A percentile compares a stretch with the other conserved stretches of the same genome.
These are phyloP conservation scores for Raffaelea ambrosiae DNA, from an alignment of 2,329 filamentous ascomycete species.

Conservation along the genomic window DNA sequence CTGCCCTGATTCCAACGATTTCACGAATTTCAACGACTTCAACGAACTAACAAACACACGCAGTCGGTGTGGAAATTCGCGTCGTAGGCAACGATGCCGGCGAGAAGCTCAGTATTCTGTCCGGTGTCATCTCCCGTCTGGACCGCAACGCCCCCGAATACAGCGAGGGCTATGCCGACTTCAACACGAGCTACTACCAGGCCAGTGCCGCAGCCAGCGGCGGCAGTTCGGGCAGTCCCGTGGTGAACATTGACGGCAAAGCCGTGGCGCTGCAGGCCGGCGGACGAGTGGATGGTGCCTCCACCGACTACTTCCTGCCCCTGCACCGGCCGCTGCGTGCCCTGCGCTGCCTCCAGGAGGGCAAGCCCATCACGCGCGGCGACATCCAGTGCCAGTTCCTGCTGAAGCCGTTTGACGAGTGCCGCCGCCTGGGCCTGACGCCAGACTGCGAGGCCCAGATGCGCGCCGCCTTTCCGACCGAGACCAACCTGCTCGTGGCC, in stretches of 20 bases:
- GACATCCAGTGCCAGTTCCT: constrained; percentile 99
- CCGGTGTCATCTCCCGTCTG: constrained; percentile 90
- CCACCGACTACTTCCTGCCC: constrained; percentile 95
- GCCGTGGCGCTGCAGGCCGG: constrained; percentile 92
- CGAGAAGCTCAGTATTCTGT: constrained; percentile 95
- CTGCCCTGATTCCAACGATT: neutral
- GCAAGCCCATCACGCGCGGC: constrained; percentile 69
- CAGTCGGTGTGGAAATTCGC: constrained; percentile 85
- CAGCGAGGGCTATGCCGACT: constrained; percentile 95
- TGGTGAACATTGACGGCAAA: constrained; percentile 89
- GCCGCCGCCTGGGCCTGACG: constrained; percentile 76
- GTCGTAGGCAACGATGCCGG: constrained; percentile 98
- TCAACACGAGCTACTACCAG: constrained; percentile 94
- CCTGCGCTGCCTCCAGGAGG: constrained; percentile 73
- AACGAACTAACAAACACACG: neutral
- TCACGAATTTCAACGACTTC: neutral
- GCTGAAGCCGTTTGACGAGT: constrained; percentile 96
- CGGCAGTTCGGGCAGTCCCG: constrained; percentile 95
- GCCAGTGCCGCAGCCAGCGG: constrained; percentile 94
- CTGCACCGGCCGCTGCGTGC: constrained; percentile 84
- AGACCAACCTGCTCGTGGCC: constrained; percentile 94
- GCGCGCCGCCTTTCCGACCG: constrained; percentile 75
- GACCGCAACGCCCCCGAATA: constrained; percentile 97
- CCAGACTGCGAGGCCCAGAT: constrained; percentile 81
- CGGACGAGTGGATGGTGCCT: constrained; percentile 85